Evolutionary conservation across 441 rosid genomes (phyloP), one percentile per base, ranked within the genome.

Genomic region (Brassica hybrid): DNA sequence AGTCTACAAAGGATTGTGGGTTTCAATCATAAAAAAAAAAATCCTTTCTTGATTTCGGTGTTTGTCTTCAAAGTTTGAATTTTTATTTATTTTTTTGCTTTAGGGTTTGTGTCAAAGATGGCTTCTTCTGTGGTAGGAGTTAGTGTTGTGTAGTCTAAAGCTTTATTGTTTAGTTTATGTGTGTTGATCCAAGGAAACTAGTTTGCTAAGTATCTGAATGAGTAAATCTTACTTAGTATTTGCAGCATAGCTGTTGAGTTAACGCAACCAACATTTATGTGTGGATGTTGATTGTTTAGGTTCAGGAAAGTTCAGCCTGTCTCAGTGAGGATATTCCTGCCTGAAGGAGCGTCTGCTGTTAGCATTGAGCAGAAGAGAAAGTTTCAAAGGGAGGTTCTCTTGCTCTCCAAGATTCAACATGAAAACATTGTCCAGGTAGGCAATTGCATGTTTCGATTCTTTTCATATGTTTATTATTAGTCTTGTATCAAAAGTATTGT

Each of bases 401-500:
- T 90, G 67, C 90, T 89, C 69, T 83, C 97, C 32, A 89, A 76
- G 79, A 59, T 77, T 76, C 73, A 79, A 25, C 97, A 92, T 82
- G 86, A 82, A 61, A 92, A 89, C 58, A 75, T 92, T 73, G 86
- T 92, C 27, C 86, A 86, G 95, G 95, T 92, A n/a, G n/a, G n/a
- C n/a, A n/a, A n/a, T n/a, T 63, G 32, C 18, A 54, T 7, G 2
- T 43, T n/a, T 38, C 61, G 14, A 6, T 50, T 69, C 6, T 61
- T 18, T 50, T 62, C 66, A 10, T 61, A 13, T 61, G 56, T 25
- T 45, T 45, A 32, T 12, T 10, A 10, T 38, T 67, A 36, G 52
- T 36, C 11, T 21, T 21, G 9, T 27, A 1, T 43, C 13, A 7
- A 54, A 3, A 36, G 32, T 54, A 5, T 54, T 41, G 17, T 71